These are phyloP conservation scores for Scleroderma citrinum DNA, from an alignment of 768 basidiomycete genomes.

Conservation along the genomic window DNA sequence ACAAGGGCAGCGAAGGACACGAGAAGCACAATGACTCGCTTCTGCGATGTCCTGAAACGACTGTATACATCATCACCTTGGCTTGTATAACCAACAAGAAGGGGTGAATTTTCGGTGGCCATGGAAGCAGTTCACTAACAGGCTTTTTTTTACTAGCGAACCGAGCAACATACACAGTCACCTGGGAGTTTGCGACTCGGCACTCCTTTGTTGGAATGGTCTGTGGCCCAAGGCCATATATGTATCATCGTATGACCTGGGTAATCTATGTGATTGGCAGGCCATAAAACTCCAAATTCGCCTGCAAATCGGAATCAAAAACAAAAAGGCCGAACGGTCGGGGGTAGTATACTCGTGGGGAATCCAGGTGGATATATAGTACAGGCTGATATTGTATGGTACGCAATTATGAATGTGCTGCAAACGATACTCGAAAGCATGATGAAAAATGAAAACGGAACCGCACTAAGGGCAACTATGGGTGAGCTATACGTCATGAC, in stretches of 20 bases:
- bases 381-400: neutral
- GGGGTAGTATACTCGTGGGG: neutral
- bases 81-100: constrained; percentile 11
- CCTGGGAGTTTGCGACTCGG: too few species aligned
- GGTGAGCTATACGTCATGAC: too few species aligned
- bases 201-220: too few species aligned
- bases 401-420: neutral
- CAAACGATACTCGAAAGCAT: neutral
- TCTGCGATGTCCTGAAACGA: constrained; percentile 49
- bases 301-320: neutral
- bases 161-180: neutral
- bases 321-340: neutral
- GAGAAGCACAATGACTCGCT: constrained; percentile 47
- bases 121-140: constrained; percentile 5
- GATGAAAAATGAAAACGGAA: neutral
- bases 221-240: too few species aligned
- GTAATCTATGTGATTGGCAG: too few species aligned
- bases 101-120: constrained; percentile 24
- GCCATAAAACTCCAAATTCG: too few species aligned
- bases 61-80: constrained; percentile 46
- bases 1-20: constrained; percentile 59
- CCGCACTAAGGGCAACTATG: too few species aligned
- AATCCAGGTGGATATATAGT: neutral
- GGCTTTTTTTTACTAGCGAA: neutral
- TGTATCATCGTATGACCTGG: too few species aligned